Evolutionary conservation across 768 basidiomycete genomes (phyloP).

Genomic region (Asterophora lycoperdoides): DNA sequence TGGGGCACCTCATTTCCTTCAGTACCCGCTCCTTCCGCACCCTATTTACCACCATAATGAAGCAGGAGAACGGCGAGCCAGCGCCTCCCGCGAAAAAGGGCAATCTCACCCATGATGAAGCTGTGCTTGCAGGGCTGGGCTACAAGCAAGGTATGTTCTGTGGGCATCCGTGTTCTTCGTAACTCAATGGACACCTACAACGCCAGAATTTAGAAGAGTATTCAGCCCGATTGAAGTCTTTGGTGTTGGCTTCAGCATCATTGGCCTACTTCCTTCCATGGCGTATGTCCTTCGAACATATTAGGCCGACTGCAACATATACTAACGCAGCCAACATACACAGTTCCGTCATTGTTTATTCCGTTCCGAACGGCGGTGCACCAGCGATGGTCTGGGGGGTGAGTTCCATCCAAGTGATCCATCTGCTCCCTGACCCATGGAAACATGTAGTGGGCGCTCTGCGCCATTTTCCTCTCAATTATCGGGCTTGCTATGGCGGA

Average conservation of each 20-base stretch:
- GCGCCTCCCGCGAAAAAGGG: neutral
- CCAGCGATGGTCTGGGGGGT: conserved; percentile 74
- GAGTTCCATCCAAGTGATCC: conserved; percentile 17
- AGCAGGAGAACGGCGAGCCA: conserved; percentile 8
- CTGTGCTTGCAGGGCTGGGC: conserved; percentile 17
- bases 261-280: conserved; percentile 63
- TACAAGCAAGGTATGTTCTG: conserved; percentile 19
- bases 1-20: neutral
- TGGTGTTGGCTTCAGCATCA: conserved; percentile 66
- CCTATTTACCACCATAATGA: conserved; percentile 5
- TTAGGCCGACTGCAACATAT: neutral
- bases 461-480: conserved; percentile 55
- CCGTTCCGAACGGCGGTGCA: conserved; percentile 63
- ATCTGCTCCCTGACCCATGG: conserved; percentile 7
- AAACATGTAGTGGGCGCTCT: conserved; percentile 53
- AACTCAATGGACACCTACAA: neutral
- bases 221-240: conserved; percentile 62
- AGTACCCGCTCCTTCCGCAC: neutral
- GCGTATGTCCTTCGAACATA: conserved; percentile 28
- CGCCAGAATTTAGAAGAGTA: conserved; percentile 45
- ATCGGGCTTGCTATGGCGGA: conserved; percentile 70
- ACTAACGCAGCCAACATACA: neutral
- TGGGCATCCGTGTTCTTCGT: neutral
- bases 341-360: conserved; percentile 43
- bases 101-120: conserved; percentile 14